Percentiles rank a stretch among this genome's conserved stretches.
Evolutionary conservation across 2,329 filamentous ascomycete species (phyloP).

Genomic region (Ophiocordyceps camponoti-saundersi): DNA sequence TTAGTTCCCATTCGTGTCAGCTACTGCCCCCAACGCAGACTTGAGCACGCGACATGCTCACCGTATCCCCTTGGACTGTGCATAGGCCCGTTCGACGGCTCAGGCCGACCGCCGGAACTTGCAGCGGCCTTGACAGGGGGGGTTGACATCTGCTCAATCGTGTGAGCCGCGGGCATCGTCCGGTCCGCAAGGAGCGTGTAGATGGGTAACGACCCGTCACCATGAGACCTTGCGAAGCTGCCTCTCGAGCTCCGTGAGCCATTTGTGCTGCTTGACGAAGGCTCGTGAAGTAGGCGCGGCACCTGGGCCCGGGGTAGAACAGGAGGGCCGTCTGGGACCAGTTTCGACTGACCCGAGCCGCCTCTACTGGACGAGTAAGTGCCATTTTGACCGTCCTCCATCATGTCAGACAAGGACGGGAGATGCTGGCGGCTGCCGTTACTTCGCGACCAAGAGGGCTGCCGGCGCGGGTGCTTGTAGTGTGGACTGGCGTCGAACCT

Average conservation of each 20-base stretch:
- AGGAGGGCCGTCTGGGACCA: slow-evolving; percentile 10
- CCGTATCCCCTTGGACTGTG: slow-evolving; percentile 16
- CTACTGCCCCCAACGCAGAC: slow-evolving; percentile 5
- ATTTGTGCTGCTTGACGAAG: slow-evolving; percentile 25
- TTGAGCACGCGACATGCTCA: slow-evolving; percentile 9
- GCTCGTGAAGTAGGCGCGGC: slow-evolving; percentile 27
- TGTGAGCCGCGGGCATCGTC: slow-evolving; percentile 6
- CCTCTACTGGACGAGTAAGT: slow-evolving; percentile 5
- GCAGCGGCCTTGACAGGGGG: slow-evolving; percentile 2
- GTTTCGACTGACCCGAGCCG: slow-evolving; percentile 4
- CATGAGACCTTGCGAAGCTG: slow-evolving; percentile 21
- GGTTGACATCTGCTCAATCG: slow-evolving; percentile 4
- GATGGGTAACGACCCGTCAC: slow-evolving; percentile 35
- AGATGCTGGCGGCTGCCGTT: slow-evolving; percentile 12
- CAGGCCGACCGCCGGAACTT: slow-evolving; percentile 10
- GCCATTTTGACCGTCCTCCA: slow-evolving; percentile 17
- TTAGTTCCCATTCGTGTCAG: slow-evolving; percentile 12
- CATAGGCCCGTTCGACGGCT: slow-evolving; percentile 7
- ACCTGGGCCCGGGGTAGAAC: slow-evolving; percentile 11
- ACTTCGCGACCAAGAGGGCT: slow-evolving; percentile 8
- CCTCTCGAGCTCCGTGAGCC: slow-evolving; percentile 21
- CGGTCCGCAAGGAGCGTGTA: slow-evolving; percentile 32
- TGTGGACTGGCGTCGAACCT: slow-evolving; percentile 15
- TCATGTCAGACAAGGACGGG: slow-evolving; percentile 29
- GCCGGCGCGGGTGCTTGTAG: slow-evolving; percentile 10